A percentile compares a stretch with the other conserved stretches of the same genome.
phyloP scores from a whole-genome alignment of 2,329 filamentous ascomycete species.

The Atkinsonella hypoxylon region DNA sequence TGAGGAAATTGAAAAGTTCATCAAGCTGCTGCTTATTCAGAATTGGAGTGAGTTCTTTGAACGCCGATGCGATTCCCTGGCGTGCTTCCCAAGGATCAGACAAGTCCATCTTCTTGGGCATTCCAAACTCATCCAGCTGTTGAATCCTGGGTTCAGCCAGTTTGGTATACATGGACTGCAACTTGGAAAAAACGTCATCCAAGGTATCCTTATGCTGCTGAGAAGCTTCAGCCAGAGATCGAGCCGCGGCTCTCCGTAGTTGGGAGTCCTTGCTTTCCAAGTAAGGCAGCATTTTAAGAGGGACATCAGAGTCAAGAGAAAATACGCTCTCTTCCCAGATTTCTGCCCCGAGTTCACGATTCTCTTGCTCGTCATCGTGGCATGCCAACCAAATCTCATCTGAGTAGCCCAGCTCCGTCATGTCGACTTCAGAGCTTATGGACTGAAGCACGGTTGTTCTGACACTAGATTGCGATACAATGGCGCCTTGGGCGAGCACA shows the following conservation, averaged over 20 bases:
- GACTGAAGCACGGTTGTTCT: conserved; percentile 77
- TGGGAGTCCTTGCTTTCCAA: conserved; percentile 69
- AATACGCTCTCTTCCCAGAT: conserved; percentile 96
- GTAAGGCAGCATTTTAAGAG: conserved; percentile 61
- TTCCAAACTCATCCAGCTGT: conserved; percentile 83
- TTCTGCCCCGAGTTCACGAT: conserved; percentile 66
- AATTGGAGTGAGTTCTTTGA: conserved; percentile 64
- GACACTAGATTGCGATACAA: conserved; percentile 69
- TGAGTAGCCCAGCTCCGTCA: conserved; percentile 76
- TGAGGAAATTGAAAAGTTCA: conserved; percentile 71
- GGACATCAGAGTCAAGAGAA: conserved; percentile 51
- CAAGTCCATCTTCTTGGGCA: conserved; percentile 80
- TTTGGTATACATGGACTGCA: conserved; percentile 63
- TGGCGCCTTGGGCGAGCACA: conserved; percentile 64
- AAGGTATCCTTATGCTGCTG: conserved; percentile 48
- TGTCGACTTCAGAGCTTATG: conserved; percentile 82
- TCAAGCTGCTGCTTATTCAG: conserved; percentile 62
- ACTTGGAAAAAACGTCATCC: conserved; percentile 45
- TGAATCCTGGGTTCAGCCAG: conserved; percentile 73
- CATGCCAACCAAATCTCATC: conserved; percentile 89
- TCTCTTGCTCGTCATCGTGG: conserved; percentile 84
- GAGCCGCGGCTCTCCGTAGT: conserved; percentile 71
- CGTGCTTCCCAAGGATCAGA: conserved; percentile 85
- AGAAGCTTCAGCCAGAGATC: conserved; percentile 66
- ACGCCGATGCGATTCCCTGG: conserved; percentile 78